These are phyloP conservation scores for Sicyos edulis DNA, from an alignment of 306 rosid genomes.

Conservation along the genomic window DNA sequence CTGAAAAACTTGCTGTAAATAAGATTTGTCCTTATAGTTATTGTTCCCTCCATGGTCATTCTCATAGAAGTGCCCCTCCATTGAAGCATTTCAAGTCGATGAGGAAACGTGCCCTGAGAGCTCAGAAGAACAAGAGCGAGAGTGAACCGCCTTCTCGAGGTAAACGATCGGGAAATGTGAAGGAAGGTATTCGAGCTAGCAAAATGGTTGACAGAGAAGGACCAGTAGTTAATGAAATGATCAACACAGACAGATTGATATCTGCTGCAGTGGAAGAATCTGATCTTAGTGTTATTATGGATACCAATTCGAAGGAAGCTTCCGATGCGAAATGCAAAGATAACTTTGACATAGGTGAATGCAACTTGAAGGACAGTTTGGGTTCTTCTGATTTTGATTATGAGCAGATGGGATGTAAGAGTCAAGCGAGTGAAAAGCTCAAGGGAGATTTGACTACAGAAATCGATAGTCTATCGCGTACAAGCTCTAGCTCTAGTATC, in stretches of 20 bases:
- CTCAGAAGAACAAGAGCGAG: conserved; percentile 38
- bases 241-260: conserved; percentile 15
- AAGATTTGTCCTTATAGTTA: conserved; percentile 67
- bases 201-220: conserved; percentile 24
- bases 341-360: not conserved
- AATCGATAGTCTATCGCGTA: conserved; percentile 4
- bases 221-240: conserved; percentile 15
- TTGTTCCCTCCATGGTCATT: conserved; percentile 89
- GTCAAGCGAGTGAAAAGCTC: conserved; percentile 16
- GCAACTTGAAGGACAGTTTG: conserved; percentile 16
- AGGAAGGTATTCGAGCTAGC: conserved; percentile 34
- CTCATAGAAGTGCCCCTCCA: conserved; percentile 43
- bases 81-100: conserved; percentile 60
- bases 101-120: conserved; percentile 56
- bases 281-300: not conserved
- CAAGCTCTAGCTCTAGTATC: conserved; percentile 20
- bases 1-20: conserved; percentile 27
- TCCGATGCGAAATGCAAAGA: not conserved
- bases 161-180: conserved; percentile 35
- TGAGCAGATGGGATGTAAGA: conserved; percentile 28
- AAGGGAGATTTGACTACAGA: conserved; percentile 25
- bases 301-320: not conserved
- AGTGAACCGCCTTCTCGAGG: conserved; percentile 26
- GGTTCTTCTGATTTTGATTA: conserved; percentile 25
- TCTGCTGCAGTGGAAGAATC: not conserved